These are phyloP conservation scores for Dipteronia dyeriana DNA, from an alignment of 345 rosid species.

Conservation along the genomic window DNA sequence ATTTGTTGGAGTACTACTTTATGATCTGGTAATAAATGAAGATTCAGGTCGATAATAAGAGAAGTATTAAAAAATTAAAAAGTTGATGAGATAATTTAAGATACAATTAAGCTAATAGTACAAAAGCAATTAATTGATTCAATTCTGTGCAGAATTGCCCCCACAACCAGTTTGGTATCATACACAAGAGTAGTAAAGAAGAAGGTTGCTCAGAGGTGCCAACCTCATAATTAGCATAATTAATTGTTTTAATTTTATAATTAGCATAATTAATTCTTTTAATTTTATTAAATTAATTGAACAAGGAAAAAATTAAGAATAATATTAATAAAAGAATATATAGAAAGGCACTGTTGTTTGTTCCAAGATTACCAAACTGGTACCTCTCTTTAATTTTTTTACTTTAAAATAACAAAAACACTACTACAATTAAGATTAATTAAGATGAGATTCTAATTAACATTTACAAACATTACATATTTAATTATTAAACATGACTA, in stretches of 20 bases:
- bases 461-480: slow-evolving; percentile 15
- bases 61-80: neutral
- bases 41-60: neutral
- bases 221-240: slow-evolving; percentile 2
- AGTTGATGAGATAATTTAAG: neutral
- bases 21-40: neutral
- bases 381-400: too few relatives aligned
- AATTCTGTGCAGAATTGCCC: neutral
- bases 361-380: slow-evolving; percentile 19
- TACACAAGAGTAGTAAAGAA: slow-evolving; percentile 7
- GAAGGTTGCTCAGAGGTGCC: slow-evolving; percentile 14
- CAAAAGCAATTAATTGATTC: neutral
- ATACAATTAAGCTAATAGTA: neutral
- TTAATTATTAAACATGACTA: too few relatives aligned
- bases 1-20: neutral
- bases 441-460: slow-evolving; percentile 9
- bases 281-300: slow-evolving; percentile 6
- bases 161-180: slow-evolving; percentile 11
- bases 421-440: too few relatives aligned
- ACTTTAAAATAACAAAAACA: too few relatives aligned
- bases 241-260: slow-evolving; percentile 9
- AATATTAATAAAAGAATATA: neutral
- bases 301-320: too few relatives aligned
- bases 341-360: too few relatives aligned
- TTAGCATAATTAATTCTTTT: too few relatives aligned